Conservation (phyloP, 2,329 filamentous ascomycete genomes). For the Aspergillus tubingensis region DNA sequence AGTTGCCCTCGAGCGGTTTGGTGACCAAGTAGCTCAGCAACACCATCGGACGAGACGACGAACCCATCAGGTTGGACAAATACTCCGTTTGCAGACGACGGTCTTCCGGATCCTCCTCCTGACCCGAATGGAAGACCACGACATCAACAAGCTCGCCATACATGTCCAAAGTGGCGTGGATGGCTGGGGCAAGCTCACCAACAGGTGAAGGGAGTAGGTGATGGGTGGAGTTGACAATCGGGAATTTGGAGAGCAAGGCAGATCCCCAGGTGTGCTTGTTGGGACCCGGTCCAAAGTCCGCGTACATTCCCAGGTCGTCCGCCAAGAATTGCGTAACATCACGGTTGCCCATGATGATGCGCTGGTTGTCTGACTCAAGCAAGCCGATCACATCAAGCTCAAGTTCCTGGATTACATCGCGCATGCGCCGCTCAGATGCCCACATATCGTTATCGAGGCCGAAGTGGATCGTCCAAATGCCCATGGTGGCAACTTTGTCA, state of each 20-base stretch:
- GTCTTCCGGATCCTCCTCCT: constrained; percentile 95
- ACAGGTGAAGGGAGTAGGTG: constrained; percentile 91
- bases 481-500: constrained; percentile 84
- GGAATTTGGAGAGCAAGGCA: constrained; percentile 92
- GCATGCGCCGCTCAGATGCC: constrained; percentile 93
- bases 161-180: constrained; percentile 92
- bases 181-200: constrained; percentile 91
- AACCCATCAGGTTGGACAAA: constrained; percentile 83
- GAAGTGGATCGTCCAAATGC: constrained; percentile 99
- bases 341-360: constrained; percentile 99
- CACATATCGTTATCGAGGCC: constrained; percentile 98
- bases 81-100: constrained; percentile 84
- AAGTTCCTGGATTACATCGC: constrained; percentile 85
- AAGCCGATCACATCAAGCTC: constrained; percentile 97
- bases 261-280: constrained; percentile 99
- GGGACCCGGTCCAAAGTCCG: constrained; percentile 92
- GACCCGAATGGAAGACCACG: constrained; percentile 97
- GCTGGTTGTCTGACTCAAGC: constrained; percentile 87
- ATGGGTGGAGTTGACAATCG: constrained; percentile 94
- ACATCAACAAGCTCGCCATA: constrained; percentile 90
- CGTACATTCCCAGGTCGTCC: constrained; percentile 97
- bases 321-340: constrained; percentile 94
- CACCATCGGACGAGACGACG: constrained; percentile 75
- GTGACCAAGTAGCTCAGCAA: constrained; percentile 91
- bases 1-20: constrained; percentile 87